These are phyloP conservation scores for Roridomyces roridus DNA, from an alignment of 768 basidiomycete genomes.

Conservation along the genomic window DNA sequence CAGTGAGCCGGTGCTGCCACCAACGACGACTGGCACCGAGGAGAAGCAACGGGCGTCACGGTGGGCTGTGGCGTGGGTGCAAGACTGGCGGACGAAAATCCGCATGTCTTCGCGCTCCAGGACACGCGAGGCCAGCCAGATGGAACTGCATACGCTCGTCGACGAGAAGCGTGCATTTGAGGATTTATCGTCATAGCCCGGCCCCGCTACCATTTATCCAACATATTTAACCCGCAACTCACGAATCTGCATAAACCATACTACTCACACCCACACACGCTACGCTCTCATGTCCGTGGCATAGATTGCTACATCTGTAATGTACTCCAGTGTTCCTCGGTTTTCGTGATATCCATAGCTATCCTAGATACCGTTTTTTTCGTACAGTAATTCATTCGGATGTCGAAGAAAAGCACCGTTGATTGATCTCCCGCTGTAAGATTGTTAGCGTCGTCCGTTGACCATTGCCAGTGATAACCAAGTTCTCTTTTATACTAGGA, in stretches of 20 bases:
- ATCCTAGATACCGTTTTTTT: conserved; percentile 12
- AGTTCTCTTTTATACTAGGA: conserved; percentile 6
- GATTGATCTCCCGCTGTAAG: no score
- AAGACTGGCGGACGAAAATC: conserved; percentile 70
- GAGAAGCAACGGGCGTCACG: conserved; percentile 43
- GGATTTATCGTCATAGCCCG: conserved; percentile 25
- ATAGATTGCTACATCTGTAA: conserved; percentile 22
- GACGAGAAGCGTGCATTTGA: conserved; percentile 61
- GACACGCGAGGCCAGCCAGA: conserved; percentile 50
- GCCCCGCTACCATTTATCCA: neutral
- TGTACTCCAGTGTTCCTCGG: conserved; percentile 11
- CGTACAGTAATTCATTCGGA: neutral
- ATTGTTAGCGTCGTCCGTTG: no score
- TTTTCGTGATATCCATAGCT: conserved; percentile 17
- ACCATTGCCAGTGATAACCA: no score
- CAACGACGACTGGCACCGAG: conserved; percentile 24
- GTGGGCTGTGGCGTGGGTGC: conserved; percentile 65
- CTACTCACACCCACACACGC: neutral
- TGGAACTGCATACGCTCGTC: conserved; percentile 56
- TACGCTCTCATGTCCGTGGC: conserved; percentile 1
- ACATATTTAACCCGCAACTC: neutral
- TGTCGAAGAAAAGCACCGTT: neutral
- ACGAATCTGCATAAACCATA: conserved; percentile 1
- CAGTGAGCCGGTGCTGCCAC: conserved; percentile 25
- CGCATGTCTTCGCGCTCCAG: conserved; percentile 58